Conservation (phyloP, 441 rosid species). For the Cnidoscolus chayamansa region DNA sequence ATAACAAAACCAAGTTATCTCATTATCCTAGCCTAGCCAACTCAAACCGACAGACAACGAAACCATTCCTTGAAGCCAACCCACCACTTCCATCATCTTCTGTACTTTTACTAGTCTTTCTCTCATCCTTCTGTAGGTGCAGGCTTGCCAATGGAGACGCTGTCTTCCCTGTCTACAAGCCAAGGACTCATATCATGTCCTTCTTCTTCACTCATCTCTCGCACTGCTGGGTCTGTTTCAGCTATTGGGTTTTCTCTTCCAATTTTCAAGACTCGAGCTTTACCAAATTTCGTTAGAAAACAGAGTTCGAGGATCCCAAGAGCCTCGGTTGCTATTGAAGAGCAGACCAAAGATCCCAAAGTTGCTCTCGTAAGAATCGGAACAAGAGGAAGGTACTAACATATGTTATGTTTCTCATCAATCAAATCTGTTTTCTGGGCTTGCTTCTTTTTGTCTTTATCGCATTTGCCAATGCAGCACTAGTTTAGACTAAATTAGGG, state of each 20-base stretch:
- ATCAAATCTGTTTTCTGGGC: not conserved
- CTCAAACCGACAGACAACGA: not conserved
- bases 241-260: constrained; percentile 52
- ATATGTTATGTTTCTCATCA: not conserved
- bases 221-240: constrained; percentile 51
- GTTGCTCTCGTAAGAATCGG: constrained; percentile 78
- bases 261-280: constrained; percentile 31
- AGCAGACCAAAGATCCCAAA: constrained; percentile 52
- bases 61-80: constrained; percentile 35
- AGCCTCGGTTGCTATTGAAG: constrained; percentile 71
- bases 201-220: constrained; percentile 33
- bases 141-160: constrained; percentile 34
- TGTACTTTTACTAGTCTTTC: not conserved
- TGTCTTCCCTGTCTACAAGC: constrained; percentile 33
- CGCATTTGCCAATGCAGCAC: not conserved
- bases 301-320: constrained; percentile 31
- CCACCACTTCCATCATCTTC: not conserved
- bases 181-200: constrained; percentile 25
- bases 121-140: not conserved
- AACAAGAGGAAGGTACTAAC: constrained; percentile 76
- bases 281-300: constrained; percentile 29
- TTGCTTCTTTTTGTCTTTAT: constrained; percentile 6
- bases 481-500: constrained; percentile 16
- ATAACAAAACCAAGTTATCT: constrained; percentile 13
- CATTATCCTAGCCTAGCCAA: constrained; percentile 37